A percentile compares a stretch with the other conserved stretches of the same genome.
phyloP scores from a whole-genome alignment of 1,284 basidiomycete species.

The Mycena sp. region DNA sequence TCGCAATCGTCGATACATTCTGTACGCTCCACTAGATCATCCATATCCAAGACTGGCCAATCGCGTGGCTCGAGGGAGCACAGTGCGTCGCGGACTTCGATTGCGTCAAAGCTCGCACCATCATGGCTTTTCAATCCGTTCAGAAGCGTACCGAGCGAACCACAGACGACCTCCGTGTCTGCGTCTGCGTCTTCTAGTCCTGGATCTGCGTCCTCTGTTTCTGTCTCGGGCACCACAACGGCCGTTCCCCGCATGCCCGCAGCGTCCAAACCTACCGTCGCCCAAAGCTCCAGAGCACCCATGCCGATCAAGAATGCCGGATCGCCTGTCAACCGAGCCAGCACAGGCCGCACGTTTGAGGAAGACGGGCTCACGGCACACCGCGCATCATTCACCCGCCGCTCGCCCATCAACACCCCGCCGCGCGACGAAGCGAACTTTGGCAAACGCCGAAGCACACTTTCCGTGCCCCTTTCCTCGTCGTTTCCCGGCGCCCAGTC shows the following conservation, averaged over 20 bases:
- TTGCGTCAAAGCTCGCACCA: constrained; percentile 70
- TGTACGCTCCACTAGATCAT: constrained; percentile 54
- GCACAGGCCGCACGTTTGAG: constrained; percentile 54
- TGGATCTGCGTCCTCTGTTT: constrained; percentile 38
- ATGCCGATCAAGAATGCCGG: constrained; percentile 63
- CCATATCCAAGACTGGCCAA: constrained; percentile 44
- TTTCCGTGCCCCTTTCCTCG: constrained; percentile 52
- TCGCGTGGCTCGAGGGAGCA: constrained; percentile 31
- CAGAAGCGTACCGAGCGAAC: constrained; percentile 65
- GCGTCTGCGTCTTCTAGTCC: constrained; percentile 47
- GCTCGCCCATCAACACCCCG: constrained; percentile 72
- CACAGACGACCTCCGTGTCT: constrained; percentile 64
- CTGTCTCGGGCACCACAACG: constrained; percentile 41
- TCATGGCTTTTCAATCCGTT: constrained; percentile 83
- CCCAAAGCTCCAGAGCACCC: constrained; percentile 50
- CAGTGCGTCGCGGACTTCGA: constrained; percentile 45
- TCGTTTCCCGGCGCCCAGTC: constrained; percentile 60
- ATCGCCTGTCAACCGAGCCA: constrained; percentile 51
- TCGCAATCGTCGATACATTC: constrained; percentile 75
- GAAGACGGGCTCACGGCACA: constrained; percentile 58
- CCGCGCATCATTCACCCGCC: constrained; percentile 52
- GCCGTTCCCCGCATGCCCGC: constrained; percentile 39
- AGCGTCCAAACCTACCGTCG: constrained; percentile 39
- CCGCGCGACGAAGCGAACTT: constrained; percentile 69
- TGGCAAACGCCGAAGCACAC: constrained; percentile 63